Conservation (phyloP, 768 basidiomycete genomes). For the Scleroderma bovista region DNA sequence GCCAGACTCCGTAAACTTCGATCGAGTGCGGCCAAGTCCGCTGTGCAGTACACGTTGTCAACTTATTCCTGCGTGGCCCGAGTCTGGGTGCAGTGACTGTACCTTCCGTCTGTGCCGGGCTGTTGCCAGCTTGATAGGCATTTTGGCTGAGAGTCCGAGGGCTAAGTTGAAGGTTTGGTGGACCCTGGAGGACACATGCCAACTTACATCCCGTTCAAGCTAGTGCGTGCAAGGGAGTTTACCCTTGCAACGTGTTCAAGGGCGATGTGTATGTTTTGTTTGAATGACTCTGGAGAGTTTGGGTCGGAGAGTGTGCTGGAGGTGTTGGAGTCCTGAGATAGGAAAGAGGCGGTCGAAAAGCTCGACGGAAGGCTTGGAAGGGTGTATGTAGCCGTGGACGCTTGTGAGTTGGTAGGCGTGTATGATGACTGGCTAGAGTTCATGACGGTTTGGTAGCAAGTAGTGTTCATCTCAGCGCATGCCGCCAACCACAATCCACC, state of each 20-base stretch:
- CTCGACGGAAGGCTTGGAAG: conserved; percentile 13
- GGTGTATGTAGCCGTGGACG: conserved; percentile 14
- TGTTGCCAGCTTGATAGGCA: conserved; percentile 53
- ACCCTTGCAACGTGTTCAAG: conserved; percentile 46
- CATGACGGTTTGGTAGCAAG: conserved; percentile 4
- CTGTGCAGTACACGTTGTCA: conserved; percentile 20
- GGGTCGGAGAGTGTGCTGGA: conserved; percentile 35
- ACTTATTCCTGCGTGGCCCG: neutral
- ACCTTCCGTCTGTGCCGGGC: conserved; percentile 54
- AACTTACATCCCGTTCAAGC: conserved; percentile 51
- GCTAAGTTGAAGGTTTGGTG: neutral
- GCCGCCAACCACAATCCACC: conserved; percentile 12
- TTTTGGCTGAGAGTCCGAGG: too few species aligned
- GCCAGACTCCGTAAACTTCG: conserved; percentile 42
- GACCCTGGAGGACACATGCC: neutral
- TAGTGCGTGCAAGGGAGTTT: conserved; percentile 42
- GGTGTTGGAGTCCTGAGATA: conserved; percentile 24
- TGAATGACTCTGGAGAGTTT: conserved; percentile 59
- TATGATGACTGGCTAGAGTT: conserved; percentile 11
- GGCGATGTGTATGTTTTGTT: conserved; percentile 46
- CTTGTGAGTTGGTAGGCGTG: conserved; percentile 8
- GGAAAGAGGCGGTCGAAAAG: conserved; percentile 12
- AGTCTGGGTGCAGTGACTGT: neutral
- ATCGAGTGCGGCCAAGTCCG: conserved; percentile 45
- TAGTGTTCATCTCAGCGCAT: too few species aligned